phyloP scores from a whole-genome alignment of 148 eudicot genomes.

The Vaccinium darrowii region DNA sequence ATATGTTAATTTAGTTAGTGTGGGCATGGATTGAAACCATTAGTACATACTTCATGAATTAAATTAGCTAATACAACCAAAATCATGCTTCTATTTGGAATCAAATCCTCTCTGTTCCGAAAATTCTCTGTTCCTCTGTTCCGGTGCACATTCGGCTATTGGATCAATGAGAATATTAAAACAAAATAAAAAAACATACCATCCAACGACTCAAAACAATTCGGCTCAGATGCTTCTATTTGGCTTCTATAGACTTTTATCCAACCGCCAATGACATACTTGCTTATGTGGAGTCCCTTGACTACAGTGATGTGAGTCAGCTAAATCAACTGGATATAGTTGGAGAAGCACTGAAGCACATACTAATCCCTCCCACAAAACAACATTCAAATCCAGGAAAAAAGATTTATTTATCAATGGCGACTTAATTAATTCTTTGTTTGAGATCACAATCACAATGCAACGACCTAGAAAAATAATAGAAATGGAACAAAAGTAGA shows the following conservation, averaged over 20 bases:
- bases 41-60: not conserved
- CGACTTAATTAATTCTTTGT: not conserved
- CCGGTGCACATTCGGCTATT: too few relatives aligned
- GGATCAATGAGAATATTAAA: too few relatives aligned
- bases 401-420: not conserved
- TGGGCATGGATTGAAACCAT: constrained; percentile 5
- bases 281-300: constrained; percentile 3
- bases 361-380: constrained; percentile 9
- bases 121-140: too few relatives aligned
- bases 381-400: not conserved
- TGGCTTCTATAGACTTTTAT: constrained; percentile 8
- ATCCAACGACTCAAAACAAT: too few relatives aligned
- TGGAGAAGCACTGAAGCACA: not conserved
- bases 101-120: too few relatives aligned
- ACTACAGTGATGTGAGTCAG: constrained; percentile 6
- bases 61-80: not conserved
- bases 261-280: not conserved
- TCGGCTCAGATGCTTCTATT: too few relatives aligned
- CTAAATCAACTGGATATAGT: not conserved
- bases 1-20: not conserved
- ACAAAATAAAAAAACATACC: too few relatives aligned
- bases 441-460: not conserved
- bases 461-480: not conserved
- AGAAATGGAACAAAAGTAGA: not conserved
- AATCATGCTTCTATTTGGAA: not conserved